Percentiles rank a stretch among this genome's conserved stretches.
Evolutionary conservation across 768 basidiomycete genomes (phyloP).

Genomic region (Tylopilus rubrobrunneus): DNA sequence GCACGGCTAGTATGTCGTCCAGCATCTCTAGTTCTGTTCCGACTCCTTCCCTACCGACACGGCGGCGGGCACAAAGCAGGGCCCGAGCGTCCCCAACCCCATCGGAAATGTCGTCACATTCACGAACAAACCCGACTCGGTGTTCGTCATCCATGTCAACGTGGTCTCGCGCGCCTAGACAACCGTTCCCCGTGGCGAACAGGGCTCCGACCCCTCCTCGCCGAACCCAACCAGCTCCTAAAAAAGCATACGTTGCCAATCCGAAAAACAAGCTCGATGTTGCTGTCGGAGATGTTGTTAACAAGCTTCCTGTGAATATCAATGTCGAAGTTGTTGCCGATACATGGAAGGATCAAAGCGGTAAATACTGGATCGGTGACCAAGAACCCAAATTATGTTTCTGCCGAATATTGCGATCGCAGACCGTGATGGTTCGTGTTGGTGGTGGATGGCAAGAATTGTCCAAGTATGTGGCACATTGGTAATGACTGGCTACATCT

Average conservation of each 20-base stretch:
- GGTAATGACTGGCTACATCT: neutral
- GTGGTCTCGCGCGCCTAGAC: conserved; percentile 67
- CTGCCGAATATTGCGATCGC: conserved; percentile 84
- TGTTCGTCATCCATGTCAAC: conserved; percentile 48
- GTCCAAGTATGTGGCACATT: conserved; percentile 62
- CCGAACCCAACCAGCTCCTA: conserved; percentile 34
- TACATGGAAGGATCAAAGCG: conserved; percentile 89
- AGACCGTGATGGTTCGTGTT: conserved; percentile 94
- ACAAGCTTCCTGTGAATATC: conserved; percentile 80
- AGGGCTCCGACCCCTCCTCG: conserved; percentile 46
- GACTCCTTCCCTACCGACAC: conserved; percentile 30
- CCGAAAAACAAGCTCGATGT: conserved; percentile 91
- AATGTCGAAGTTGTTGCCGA: conserved; percentile 78
- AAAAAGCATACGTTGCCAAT: conserved; percentile 79
- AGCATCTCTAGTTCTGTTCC: conserved; percentile 36
- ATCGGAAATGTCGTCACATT: conserved; percentile 54
- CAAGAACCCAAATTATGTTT: conserved; percentile 88
- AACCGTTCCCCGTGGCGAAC: conserved; percentile 48
- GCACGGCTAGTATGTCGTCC: conserved; percentile 61
- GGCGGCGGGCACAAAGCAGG: conserved; percentile 41
- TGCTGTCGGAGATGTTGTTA: conserved; percentile 89
- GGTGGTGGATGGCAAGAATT: conserved; percentile 94
- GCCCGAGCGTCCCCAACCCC: conserved; percentile 56
- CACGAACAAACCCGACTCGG: conserved; percentile 45
- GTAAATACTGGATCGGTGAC: conserved; percentile 95